A percentile compares a stretch with the other conserved stretches of the same genome.
These are phyloP conservation scores for Lentinula raphanica DNA, from an alignment of 768 basidiomycete species.

Conservation along the genomic window DNA sequence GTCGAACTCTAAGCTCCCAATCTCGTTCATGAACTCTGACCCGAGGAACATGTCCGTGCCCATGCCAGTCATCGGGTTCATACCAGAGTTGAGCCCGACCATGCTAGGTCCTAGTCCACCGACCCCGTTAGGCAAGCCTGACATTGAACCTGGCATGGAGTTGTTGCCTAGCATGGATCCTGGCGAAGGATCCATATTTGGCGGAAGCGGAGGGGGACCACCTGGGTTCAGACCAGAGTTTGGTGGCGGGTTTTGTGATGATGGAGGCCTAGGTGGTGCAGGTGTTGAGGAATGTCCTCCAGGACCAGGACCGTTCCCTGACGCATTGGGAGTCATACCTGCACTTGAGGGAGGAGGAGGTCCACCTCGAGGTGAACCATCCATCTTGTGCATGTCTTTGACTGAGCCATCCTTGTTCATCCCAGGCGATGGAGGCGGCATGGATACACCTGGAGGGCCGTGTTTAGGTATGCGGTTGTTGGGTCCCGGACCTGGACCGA, in stretches of 20 bases:
- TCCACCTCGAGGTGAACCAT: constrained; percentile 41
- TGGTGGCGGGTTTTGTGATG: constrained; percentile 20
- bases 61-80: background rate
- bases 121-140: background rate
- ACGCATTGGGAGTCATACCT: constrained; percentile 20
- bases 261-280: background rate
- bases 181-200: background rate
- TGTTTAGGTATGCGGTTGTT: constrained; percentile 26
- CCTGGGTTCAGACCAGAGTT: constrained; percentile 10
- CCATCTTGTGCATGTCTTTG: constrained; percentile 20
- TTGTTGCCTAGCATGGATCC: background rate
- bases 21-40: constrained; percentile 42
- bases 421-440: constrained; percentile 51
- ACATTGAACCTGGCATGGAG: background rate
- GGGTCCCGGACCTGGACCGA: constrained; percentile 19
- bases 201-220: background rate
- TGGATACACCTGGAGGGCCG: constrained; percentile 27
- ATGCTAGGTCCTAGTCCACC: background rate
- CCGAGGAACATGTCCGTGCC: constrained; percentile 14
- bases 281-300: constrained; percentile 16
- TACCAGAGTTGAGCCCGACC: background rate
- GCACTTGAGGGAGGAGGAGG: constrained; percentile 16
- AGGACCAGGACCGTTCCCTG: constrained; percentile 15
- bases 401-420: constrained; percentile 25
- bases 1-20: constrained; percentile 38